These are phyloP conservation scores for Brachypodium distachyon DNA, from an alignment of 202 grass and related monocot genomes.

Conservation along the genomic window DNA sequence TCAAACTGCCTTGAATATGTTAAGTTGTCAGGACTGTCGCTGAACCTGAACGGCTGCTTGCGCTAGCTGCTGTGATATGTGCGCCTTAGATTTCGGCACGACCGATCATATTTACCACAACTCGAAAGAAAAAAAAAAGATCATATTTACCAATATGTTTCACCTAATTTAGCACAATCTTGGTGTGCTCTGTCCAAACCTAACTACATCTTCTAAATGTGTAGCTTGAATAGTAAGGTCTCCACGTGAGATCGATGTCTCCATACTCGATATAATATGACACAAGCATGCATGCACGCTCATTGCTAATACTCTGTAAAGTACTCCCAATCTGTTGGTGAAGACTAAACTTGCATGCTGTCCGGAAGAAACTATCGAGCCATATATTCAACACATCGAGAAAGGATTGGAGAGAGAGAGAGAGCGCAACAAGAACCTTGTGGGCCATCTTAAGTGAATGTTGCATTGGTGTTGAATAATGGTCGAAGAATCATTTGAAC, in stretches of 20 bases:
- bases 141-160: neutral
- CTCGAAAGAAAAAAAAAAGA: no score
- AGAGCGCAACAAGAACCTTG: slow-evolving; percentile 12
- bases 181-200: neutral
- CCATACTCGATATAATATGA: no score
- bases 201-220: no score
- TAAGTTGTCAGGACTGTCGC: slow-evolving; percentile 11
- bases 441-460: slow-evolving; percentile 20
- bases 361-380: slow-evolving; percentile 39
- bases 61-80: no score
- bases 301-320: neutral
- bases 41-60: neutral
- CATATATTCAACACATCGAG: neutral
- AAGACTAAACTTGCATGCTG: slow-evolving; percentile 31
- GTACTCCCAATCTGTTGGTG: slow-evolving; percentile 16
- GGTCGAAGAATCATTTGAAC: neutral
- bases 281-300: no score
- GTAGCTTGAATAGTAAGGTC: neutral
- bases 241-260: slow-evolving; percentile 33
- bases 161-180: neutral
- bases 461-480: slow-evolving; percentile 5
- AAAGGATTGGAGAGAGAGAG: slow-evolving; percentile 20
- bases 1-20: slow-evolving; percentile 25
- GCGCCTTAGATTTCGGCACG: neutral
- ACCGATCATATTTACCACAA: no score